Conservation (phyloP, 345 rosid species). For the Hibiscus syriacus region DNA sequence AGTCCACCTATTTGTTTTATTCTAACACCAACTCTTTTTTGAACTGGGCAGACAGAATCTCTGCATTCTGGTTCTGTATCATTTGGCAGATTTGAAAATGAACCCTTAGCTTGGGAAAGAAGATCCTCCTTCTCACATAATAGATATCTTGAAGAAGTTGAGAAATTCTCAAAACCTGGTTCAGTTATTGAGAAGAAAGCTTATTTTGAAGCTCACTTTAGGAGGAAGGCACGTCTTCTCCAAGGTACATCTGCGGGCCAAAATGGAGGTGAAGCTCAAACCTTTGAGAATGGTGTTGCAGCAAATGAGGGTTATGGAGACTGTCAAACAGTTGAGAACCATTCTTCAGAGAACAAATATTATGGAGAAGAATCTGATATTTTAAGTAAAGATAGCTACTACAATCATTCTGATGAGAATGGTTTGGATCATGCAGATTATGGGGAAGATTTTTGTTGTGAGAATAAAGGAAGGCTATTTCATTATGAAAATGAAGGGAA, state of each 20-base stretch:
- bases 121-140: constrained; percentile 86
- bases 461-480: constrained; percentile 20
- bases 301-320: constrained; percentile 21
- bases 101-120: constrained; percentile 73
- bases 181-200: constrained; percentile 79
- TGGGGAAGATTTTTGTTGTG: constrained; percentile 6
- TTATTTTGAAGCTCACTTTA: constrained; percentile 83
- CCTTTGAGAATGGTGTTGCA: constrained; percentile 17
- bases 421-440: background rate
- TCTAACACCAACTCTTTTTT: background rate
- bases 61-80: constrained; percentile 81
- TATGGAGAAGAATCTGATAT: constrained; percentile 13
- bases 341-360: constrained; percentile 19
- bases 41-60: constrained; percentile 45
- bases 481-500: constrained; percentile 8
- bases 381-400: constrained; percentile 12
- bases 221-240: constrained; percentile 52
- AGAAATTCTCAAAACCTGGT: constrained; percentile 77
- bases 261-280: constrained; percentile 25
- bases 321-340: constrained; percentile 22
- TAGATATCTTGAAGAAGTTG: constrained; percentile 88
- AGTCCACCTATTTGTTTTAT: background rate
- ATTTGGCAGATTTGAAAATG: constrained; percentile 86
- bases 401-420: constrained; percentile 4
- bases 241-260: constrained; percentile 42